Conservation (phyloP, 2,329 filamentous ascomycete genomes). For the Neospermospora avenae region DNA sequence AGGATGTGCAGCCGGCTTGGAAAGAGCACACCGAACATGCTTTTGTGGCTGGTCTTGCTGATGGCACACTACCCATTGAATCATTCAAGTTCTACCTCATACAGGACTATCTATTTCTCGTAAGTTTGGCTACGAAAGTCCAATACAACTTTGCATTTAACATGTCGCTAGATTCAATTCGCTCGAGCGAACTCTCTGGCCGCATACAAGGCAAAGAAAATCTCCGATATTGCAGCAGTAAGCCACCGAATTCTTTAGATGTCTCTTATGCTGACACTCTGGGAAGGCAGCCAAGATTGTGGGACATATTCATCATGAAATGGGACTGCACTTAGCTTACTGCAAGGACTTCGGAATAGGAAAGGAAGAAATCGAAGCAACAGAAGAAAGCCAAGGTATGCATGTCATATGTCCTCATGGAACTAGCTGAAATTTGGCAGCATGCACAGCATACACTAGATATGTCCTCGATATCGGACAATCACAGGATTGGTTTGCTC, state of each 20-base stretch:
- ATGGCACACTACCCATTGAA: constrained; percentile 69
- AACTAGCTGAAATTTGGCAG: constrained; percentile 33
- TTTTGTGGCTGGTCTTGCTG: constrained; percentile 74
- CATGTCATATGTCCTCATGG: not conserved
- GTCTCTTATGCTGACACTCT: not conserved
- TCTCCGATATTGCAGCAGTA: constrained; percentile 70
- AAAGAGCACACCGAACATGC: constrained; percentile 73
- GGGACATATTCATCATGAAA: constrained; percentile 73
- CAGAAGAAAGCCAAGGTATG: constrained; percentile 70
- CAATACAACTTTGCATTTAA: not conserved
- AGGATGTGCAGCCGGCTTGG: constrained; percentile 75
- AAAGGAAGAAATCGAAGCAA: constrained; percentile 65
- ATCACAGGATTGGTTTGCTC: constrained; percentile 80
- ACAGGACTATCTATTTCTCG: constrained; percentile 89
- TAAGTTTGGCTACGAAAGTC: constrained; percentile 39
- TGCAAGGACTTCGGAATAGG: constrained; percentile 78
- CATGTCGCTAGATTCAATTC: constrained; percentile 66
- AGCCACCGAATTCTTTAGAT: constrained; percentile 25
- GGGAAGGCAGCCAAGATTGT: constrained; percentile 68
- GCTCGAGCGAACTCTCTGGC: constrained; percentile 81
- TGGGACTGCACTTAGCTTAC: constrained; percentile 76
- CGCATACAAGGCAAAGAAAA: constrained; percentile 75
- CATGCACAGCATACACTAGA: constrained; percentile 78
- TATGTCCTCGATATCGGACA: constrained; percentile 88
- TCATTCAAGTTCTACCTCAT: constrained; percentile 87